Percentiles rank a stretch among this genome's conserved stretches.
These are phyloP conservation scores for Talaromyces sp. DNA, from an alignment of 2,329 filamentous ascomycete species.

Conservation along the genomic window DNA sequence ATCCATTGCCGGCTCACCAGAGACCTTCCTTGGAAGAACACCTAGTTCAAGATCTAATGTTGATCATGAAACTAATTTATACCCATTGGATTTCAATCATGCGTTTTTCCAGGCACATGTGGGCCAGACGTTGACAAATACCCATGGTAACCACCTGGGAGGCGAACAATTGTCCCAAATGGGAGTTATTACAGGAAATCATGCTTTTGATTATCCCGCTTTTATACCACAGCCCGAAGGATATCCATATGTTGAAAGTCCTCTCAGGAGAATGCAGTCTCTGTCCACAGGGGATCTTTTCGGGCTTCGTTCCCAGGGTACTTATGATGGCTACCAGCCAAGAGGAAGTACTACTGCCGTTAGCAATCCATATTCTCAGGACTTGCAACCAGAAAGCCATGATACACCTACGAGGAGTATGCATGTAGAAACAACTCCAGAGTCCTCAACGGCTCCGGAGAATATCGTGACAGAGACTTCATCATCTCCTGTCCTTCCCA, in stretches of 20 bases:
- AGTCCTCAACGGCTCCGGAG: not conserved
- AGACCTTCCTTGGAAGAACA: not conserved
- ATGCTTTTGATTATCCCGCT: not conserved
- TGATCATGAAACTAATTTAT: not conserved
- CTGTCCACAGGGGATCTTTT: not conserved
- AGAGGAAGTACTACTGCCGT: not conserved
- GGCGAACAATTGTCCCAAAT: not conserved
- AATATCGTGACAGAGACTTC: not conserved
- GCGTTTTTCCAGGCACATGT: not conserved
- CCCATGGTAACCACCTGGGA: not conserved
- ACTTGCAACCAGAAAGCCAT: not conserved
- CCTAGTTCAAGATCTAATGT: not conserved
- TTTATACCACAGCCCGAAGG: not conserved
- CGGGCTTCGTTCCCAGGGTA: not conserved
- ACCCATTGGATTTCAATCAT: not conserved
- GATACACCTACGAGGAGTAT: not conserved
- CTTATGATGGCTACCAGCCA: not conserved
- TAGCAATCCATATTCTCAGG: not conserved
- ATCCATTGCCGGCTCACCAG: too few species aligned
- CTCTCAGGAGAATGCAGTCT: too few species aligned
- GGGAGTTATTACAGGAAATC: not conserved
- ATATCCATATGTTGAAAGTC: not conserved
- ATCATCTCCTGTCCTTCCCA: not conserved
- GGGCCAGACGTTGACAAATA: not conserved
- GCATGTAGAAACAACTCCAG: not conserved